Evolutionary conservation across 1,139 yeast species (phyloP), one percentile per base, ranked within the genome.

Genomic region (Yamadazyma diospyri): DNA sequence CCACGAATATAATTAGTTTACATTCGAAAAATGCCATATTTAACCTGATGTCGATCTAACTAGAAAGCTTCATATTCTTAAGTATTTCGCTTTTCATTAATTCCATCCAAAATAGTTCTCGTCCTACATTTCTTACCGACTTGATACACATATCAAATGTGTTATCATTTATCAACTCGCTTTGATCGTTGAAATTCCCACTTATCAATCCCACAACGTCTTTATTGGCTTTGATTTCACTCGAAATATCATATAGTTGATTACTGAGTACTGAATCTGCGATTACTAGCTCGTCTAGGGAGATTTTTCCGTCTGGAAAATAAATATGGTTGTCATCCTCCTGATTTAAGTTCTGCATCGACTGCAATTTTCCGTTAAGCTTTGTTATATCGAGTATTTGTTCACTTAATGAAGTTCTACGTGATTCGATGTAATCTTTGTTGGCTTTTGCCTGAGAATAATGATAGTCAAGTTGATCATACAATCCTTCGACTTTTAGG

Each of bases 21-120:
- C n/a, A n/a, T n/a, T n/a, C n/a, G n/a, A n/a, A n/a, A n/a, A n/a
- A n/a, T n/a, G n/a, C n/a, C n/a, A n/a, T n/a, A n/a, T n/a, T n/a
- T n/a, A n/a, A n/a, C n/a, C n/a, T n/a, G n/a, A n/a, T n/a, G n/a
- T n/a, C n/a, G n/a, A n/a, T n/a, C 13, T 15, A 24, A 7, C 6
- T 24, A 10, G 28, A 23, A 8, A 34, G 20, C 9, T 34, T 30
- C 39, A 45, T 36, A 19, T 45, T 50, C 14, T 40, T 37, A 0
- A 59, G 56, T 9, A 68, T 61, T 45, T 64, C 69, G 23, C 44
- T 41, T 38, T 60, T 64, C 16, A 56, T 54, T 15, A 64, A 43
- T 42, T 68, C 72, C 13, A 66, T 47, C 74, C 75, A 69, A 30
- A 87, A 88, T 50, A 84, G 83, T 27, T 86, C 89, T 39, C 96